These are phyloP conservation scores for Pseudotsuga menziesii DNA, from an alignment of 75 land plant genomes.

Conservation along the genomic window DNA sequence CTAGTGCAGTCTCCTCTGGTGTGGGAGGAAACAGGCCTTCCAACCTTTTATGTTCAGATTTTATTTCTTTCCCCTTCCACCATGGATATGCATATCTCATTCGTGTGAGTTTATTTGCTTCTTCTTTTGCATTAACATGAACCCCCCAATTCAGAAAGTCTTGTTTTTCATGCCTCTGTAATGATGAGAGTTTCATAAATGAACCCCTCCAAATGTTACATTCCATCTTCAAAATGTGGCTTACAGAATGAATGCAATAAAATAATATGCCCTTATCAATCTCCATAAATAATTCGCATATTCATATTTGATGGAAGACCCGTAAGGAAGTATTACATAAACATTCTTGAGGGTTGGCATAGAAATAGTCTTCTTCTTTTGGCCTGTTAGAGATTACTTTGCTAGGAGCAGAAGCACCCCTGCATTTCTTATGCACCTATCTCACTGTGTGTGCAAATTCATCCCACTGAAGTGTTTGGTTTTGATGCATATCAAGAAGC, in stretches of 20 bases:
- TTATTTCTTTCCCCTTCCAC: constrained; percentile 95
- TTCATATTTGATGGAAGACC: too few species aligned
- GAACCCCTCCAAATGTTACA: not conserved
- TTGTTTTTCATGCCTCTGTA: not conserved
- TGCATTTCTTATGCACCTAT: constrained; percentile 33
- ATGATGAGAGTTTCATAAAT: not conserved
- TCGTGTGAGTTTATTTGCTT: too few species aligned
- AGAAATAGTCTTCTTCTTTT: constrained; percentile 67
- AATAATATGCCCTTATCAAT: not conserved
- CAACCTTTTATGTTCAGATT: constrained; percentile 62
- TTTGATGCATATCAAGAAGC: constrained; percentile 35
- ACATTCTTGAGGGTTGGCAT: constrained; percentile 67
- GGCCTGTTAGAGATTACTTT: constrained; percentile 30
- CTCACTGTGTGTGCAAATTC: constrained; percentile 31
- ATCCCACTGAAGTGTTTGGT: constrained; percentile 33
- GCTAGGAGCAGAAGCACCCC: constrained; percentile 32
- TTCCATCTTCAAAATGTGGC: constrained; percentile 7
- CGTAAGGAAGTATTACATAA: constrained; percentile 9
- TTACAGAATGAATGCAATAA: not conserved
- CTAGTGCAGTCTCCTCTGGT: constrained; percentile 78
- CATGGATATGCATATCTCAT: constrained; percentile 92
- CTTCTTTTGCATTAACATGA: not conserved
- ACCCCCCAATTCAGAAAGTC: not conserved
- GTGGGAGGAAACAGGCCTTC: constrained; percentile 90
- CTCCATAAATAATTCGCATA: too few species aligned